Conservation (phyloP, 768 basidiomycete species). For the Leccinum longicurvipes region DNA sequence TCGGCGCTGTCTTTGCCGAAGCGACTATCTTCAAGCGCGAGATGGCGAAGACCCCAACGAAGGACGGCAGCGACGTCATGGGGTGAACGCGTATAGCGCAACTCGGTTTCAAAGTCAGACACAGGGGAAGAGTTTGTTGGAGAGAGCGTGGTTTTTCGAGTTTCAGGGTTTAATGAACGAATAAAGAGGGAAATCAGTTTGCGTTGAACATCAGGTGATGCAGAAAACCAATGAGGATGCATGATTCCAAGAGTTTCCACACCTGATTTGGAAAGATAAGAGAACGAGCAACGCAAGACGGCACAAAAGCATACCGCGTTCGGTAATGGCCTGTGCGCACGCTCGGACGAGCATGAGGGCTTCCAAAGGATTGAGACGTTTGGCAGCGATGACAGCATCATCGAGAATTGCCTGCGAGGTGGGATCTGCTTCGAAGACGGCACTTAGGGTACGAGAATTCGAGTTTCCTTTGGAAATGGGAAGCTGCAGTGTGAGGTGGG, state of each 20-base stretch:
- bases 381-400: constrained; percentile 54
- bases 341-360: constrained; percentile 61
- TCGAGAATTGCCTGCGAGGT: constrained; percentile 45
- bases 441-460: constrained; percentile 46
- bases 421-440: constrained; percentile 59
- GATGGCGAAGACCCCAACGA: constrained; percentile 77
- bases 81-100: constrained; percentile 60
- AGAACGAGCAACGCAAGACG: constrained; percentile 1
- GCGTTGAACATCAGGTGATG: constrained; percentile 66
- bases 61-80: constrained; percentile 79
- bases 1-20: constrained; percentile 56
- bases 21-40: constrained; percentile 53
- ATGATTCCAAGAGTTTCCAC: constrained; percentile 79
- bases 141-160: constrained; percentile 47
- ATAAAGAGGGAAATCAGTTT: constrained; percentile 68
- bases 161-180: constrained; percentile 53
- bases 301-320: constrained; percentile 48
- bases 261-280: constrained; percentile 40
- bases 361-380: constrained; percentile 59
- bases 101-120: constrained; percentile 60
- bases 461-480: constrained; percentile 49
- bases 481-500: constrained; percentile 63
- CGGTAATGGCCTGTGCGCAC: constrained; percentile 63
- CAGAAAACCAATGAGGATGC: constrained; percentile 82
- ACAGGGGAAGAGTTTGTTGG: constrained; percentile 44